These are phyloP conservation scores for Conticribra guillardii DNA, from an alignment of 108 stramenopile species.

Conservation along the genomic window DNA sequence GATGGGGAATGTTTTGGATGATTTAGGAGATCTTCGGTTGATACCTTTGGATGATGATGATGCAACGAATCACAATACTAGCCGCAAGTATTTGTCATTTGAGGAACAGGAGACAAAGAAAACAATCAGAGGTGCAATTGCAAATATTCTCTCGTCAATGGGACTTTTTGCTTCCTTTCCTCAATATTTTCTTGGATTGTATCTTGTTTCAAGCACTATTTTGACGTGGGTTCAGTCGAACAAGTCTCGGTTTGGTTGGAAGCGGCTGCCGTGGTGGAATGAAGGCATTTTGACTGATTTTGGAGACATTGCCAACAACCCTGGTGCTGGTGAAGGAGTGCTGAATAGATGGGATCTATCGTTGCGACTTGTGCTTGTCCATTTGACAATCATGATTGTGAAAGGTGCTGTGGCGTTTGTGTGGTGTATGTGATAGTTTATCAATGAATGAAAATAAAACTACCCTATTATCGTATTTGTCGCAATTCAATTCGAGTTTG, in stretches of 20 bases:
- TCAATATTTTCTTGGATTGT: conserved; percentile 10
- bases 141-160: conserved; percentile 1
- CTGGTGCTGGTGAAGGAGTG: neutral
- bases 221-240: neutral
- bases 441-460: too few relatives aligned
- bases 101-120: neutral
- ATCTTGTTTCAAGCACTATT: neutral
- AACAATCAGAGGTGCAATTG: neutral
- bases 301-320: neutral
- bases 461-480: too few relatives aligned
- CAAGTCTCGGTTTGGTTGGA: neutral
- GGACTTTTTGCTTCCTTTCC: conserved; percentile 2
- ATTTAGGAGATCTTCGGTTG: conserved; percentile 12
- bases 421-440: neutral
- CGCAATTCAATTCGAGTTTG: too few relatives aligned
- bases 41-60: conserved; percentile 21
- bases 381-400: neutral
- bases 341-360: too few relatives aligned
- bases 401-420: neutral
- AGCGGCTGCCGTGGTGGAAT: conserved; percentile 10
- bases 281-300: neutral
- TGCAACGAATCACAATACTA: neutral
- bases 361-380: neutral
- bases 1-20: neutral
- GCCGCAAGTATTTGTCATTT: too few relatives aligned